A percentile compares a stretch with the other conserved stretches of the same genome.
These are phyloP conservation scores for Hericium erinaceus DNA, from an alignment of 768 basidiomycete species.

Conservation along the genomic window DNA sequence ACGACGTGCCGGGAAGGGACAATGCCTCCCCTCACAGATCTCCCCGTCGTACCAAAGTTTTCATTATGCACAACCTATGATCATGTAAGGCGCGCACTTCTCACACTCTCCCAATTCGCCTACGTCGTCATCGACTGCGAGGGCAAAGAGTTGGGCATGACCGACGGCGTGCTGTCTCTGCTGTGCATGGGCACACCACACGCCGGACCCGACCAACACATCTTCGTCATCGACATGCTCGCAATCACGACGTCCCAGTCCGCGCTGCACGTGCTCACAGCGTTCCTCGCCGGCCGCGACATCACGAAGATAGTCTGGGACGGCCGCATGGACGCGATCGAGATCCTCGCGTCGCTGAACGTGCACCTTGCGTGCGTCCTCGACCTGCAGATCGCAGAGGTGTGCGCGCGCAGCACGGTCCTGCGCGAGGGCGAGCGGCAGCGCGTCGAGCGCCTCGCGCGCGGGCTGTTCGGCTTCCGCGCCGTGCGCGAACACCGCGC, in stretches of 20 bases:
- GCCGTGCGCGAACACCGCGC: slow-evolving; percentile 18
- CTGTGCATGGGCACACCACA: slow-evolving; percentile 25
- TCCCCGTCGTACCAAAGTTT: not conserved
- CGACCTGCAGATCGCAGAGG: slow-evolving; percentile 33
- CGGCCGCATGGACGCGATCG: slow-evolving; percentile 30
- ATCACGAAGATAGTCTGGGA: slow-evolving; percentile 32
- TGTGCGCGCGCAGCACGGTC: slow-evolving; percentile 19
- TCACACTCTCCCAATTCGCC: slow-evolving; percentile 2
- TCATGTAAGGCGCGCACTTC: not conserved
- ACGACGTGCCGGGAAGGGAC: too few relatives aligned
- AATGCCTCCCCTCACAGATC: too few relatives aligned
- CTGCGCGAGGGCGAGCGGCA: slow-evolving; percentile 20
- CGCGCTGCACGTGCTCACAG: slow-evolving; percentile 16
- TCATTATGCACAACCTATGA: slow-evolving; percentile 5
- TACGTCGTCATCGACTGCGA: slow-evolving; percentile 31
- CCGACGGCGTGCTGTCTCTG: slow-evolving; percentile 25
- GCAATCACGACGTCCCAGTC: slow-evolving; percentile 13
- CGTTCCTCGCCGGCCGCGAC: slow-evolving; percentile 18
- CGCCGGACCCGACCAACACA: slow-evolving; percentile 14
- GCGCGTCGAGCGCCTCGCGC: slow-evolving; percentile 20
- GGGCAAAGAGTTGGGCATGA: slow-evolving; percentile 25
- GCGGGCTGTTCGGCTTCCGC: slow-evolving; percentile 16
- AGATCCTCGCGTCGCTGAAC: slow-evolving; percentile 21
- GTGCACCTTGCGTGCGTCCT: slow-evolving; percentile 23
- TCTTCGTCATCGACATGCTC: slow-evolving; percentile 30